A percentile compares a stretch with the other conserved stretches of the same genome.
Evolutionary conservation across 1,284 basidiomycete species (phyloP).

Genomic region (Pholiota adiposa): DNA sequence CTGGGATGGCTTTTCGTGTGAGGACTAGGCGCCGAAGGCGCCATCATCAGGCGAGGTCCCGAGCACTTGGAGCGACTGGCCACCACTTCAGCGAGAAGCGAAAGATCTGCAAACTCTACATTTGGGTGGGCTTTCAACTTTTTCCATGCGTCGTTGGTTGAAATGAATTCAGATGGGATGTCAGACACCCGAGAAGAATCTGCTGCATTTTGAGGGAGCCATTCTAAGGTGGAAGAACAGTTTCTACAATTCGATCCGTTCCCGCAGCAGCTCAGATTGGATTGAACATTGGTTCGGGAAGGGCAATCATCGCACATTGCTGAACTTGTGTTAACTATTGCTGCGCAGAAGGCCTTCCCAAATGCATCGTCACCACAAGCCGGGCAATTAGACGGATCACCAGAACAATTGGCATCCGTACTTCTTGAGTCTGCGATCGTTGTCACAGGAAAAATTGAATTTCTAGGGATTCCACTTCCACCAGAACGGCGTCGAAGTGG

Average conservation of each 20-base stretch:
- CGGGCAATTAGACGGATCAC: slow-evolving; percentile 65
- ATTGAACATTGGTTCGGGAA: slow-evolving; percentile 22
- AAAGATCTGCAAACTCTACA: slow-evolving; percentile 79
- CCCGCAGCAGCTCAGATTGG: slow-evolving; percentile 20
- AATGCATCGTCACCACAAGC: slow-evolving; percentile 83
- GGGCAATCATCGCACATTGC: slow-evolving; percentile 62
- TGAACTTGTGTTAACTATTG: slow-evolving; percentile 65
- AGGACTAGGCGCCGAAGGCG: slow-evolving; percentile 45
- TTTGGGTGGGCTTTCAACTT: slow-evolving; percentile 90
- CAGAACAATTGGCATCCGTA: slow-evolving; percentile 39
- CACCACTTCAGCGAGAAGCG: slow-evolving; percentile 86
- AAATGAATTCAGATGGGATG: slow-evolving; percentile 57
- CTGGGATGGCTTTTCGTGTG: slow-evolving; percentile 28
- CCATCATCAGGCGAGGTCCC: slow-evolving; percentile 71
- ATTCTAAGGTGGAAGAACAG: slow-evolving; percentile 23
- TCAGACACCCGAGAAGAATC: slow-evolving; percentile 4
- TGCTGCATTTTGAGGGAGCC: background rate
- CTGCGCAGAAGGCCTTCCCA: slow-evolving; percentile 86
- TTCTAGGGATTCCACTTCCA: slow-evolving; percentile 35
- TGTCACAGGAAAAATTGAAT: slow-evolving; percentile 56
- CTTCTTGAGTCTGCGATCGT: slow-evolving; percentile 23
- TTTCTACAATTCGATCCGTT: slow-evolving; percentile 33
- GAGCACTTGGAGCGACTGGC: slow-evolving; percentile 80
- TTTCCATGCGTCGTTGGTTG: slow-evolving; percentile 85
- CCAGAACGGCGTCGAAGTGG: slow-evolving; percentile 64